phyloP scores from a whole-genome alignment of 164 flowering plant species.

The Macadamia tetraphylla region DNA sequence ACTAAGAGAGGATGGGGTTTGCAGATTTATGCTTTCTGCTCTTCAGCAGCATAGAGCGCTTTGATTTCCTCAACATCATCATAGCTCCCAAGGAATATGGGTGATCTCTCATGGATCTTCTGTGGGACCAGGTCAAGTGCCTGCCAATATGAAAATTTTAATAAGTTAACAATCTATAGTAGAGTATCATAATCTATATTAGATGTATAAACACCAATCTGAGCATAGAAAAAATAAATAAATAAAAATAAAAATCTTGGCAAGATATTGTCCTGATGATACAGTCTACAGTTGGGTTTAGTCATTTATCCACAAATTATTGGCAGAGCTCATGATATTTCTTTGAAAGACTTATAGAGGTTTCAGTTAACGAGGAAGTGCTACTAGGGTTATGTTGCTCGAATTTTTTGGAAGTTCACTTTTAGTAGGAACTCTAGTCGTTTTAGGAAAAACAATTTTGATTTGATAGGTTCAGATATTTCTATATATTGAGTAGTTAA shows the following conservation, averaged over 20 bases:
- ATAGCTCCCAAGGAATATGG: conserved; percentile 92
- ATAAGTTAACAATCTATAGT: background rate
- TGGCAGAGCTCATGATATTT: background rate
- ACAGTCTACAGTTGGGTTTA: background rate
- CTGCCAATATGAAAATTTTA: conserved; percentile 31
- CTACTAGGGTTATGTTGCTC: too few species aligned
- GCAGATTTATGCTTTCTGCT: conserved; percentile 18
- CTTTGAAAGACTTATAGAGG: background rate
- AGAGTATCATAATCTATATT: background rate
- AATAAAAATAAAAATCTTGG: background rate
- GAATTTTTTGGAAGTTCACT: background rate
- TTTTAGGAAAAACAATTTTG: background rate
- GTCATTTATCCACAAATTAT: background rate
- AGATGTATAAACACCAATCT: background rate
- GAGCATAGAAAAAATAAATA: background rate
- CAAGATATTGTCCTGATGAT: background rate
- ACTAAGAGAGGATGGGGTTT: background rate
- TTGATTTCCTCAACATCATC: conserved; percentile 94
- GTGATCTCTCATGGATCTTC: conserved; percentile 88
- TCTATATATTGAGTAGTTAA: too few species aligned
- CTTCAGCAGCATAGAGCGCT: conserved; percentile 70
- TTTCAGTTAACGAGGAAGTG: too few species aligned
- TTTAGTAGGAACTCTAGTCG: background rate
- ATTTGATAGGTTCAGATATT: too few species aligned
- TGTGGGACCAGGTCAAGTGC: conserved; percentile 86